Percentiles rank a stretch among this genome's conserved stretches.
phyloP scores from a whole-genome alignment of 2,329 filamentous ascomycete genomes.

The Neofusicoccum kwambonambiense region DNA sequence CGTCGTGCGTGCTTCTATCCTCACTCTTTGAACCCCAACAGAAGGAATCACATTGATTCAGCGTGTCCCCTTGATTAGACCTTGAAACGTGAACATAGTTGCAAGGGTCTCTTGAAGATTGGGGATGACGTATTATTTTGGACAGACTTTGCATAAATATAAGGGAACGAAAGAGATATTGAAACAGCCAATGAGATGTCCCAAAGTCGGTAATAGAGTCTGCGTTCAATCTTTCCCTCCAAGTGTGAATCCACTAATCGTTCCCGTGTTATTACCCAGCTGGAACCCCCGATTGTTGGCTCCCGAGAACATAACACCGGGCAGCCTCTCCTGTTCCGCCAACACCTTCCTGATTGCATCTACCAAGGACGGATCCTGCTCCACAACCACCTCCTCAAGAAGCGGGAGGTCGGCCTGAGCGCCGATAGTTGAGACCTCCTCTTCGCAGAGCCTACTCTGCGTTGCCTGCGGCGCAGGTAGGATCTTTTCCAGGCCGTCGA shows the following conservation, averaged over 20 bases:
- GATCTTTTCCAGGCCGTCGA: background rate
- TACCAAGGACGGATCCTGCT: background rate
- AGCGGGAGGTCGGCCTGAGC: background rate
- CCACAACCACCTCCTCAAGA: background rate
- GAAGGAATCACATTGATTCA: too few relatives aligned
- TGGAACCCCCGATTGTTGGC: background rate
- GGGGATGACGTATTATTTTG: too few relatives aligned
- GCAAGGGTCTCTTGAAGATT: too few relatives aligned
- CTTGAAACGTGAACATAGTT: too few relatives aligned
- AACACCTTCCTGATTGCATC: background rate
- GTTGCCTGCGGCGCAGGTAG: background rate
- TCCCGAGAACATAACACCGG: background rate
- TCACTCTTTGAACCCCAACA: too few relatives aligned
- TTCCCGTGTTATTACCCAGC: background rate
- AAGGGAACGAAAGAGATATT: too few relatives aligned
- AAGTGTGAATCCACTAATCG: background rate
- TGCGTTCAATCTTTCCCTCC: background rate
- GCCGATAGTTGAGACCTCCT: background rate
- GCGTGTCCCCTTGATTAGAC: too few relatives aligned
- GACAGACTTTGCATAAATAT: too few relatives aligned
- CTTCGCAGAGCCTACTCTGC: background rate
- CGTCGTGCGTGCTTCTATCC: too few relatives aligned
- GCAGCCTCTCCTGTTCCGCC: background rate
- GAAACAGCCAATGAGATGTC: too few relatives aligned
- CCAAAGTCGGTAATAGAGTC: too few relatives aligned